These are phyloP conservation scores for Acidomyces sp. DNA, from an alignment of 495 filamentous ascomycete species.

Conservation along the genomic window DNA sequence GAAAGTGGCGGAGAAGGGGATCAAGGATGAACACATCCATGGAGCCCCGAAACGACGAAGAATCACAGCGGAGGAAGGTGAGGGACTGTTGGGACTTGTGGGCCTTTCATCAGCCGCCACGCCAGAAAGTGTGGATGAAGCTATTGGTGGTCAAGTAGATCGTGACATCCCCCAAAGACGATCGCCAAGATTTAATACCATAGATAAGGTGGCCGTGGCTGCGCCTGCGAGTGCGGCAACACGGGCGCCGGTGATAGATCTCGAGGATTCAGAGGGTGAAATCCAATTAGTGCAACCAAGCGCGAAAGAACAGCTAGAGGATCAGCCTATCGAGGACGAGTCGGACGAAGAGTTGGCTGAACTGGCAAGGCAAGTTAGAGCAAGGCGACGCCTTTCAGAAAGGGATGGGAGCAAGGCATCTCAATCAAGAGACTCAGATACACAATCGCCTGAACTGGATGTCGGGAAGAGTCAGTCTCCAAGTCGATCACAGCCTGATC, in stretches of 20 bases:
- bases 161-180: too few relatives aligned
- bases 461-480: slow-evolving; percentile 18
- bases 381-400: too few relatives aligned
- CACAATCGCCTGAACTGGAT: too few relatives aligned
- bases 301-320: too few relatives aligned
- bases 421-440: too few relatives aligned
- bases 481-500: slow-evolving; percentile 22
- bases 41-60: slow-evolving; percentile 13
- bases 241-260: slow-evolving; percentile 2
- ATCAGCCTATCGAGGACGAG: slow-evolving; percentile 26
- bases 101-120: not conserved
- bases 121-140: not conserved
- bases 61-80: slow-evolving; percentile 6
- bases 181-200: too few relatives aligned
- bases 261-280: slow-evolving; percentile 9
- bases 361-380: slow-evolving; percentile 22
- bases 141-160: too few relatives aligned
- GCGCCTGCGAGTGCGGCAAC: too few relatives aligned
- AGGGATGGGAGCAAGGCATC: too few relatives aligned
- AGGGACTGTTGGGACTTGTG: slow-evolving; percentile 2
- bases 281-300: too few relatives aligned
- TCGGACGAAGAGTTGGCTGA: slow-evolving; percentile 39
- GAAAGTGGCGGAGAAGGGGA: slow-evolving; percentile 8
- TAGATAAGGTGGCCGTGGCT: too few relatives aligned
- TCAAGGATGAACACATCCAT: slow-evolving; percentile 17